Evolutionary conservation across 345 rosid genomes (phyloP).

Genomic region (Anacardium occidentale): DNA sequence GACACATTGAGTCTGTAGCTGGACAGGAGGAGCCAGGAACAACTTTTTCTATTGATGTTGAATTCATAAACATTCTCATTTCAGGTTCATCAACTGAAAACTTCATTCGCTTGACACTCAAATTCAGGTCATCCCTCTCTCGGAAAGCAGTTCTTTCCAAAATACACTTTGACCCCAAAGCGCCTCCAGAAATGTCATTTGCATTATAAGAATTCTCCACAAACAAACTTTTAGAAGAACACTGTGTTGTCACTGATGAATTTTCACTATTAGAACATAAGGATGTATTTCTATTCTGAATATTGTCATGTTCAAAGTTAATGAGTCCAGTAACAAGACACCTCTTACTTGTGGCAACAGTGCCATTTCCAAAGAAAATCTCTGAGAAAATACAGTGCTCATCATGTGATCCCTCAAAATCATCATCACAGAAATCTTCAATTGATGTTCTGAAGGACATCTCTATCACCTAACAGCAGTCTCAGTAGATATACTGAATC

Average conservation of each 20-base stretch:
- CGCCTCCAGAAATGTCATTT: constrained; percentile 29
- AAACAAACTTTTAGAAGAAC: constrained; percentile 34
- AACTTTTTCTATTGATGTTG: constrained; percentile 16
- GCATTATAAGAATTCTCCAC: constrained; percentile 32
- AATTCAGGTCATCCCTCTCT: constrained; percentile 37
- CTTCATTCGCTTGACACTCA: constrained; percentile 47
- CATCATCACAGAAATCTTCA: constrained; percentile 40
- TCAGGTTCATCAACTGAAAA: constrained; percentile 35
- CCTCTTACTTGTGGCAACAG: constrained; percentile 39
- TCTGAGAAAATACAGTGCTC: constrained; percentile 57
- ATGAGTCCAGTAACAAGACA: constrained; percentile 47
- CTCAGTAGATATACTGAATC: constrained; percentile 5
- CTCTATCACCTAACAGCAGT: constrained; percentile 29
- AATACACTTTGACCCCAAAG: constrained; percentile 31
- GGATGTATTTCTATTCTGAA: constrained; percentile 39
- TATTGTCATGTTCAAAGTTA: constrained; percentile 44
- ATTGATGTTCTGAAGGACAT: constrained; percentile 34
- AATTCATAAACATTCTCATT: constrained; percentile 21
- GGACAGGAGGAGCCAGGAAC: constrained; percentile 19
- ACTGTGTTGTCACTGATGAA: constrained; percentile 50
- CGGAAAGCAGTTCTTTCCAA: constrained; percentile 32
- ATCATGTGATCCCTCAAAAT: constrained; percentile 58
- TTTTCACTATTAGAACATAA: constrained; percentile 53
- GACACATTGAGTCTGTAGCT: constrained; percentile 30
- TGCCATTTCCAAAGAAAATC: constrained; percentile 50